Conservation (phyloP, 2,329 filamentous ascomycete species). For the Clarireedia paspali region DNA sequence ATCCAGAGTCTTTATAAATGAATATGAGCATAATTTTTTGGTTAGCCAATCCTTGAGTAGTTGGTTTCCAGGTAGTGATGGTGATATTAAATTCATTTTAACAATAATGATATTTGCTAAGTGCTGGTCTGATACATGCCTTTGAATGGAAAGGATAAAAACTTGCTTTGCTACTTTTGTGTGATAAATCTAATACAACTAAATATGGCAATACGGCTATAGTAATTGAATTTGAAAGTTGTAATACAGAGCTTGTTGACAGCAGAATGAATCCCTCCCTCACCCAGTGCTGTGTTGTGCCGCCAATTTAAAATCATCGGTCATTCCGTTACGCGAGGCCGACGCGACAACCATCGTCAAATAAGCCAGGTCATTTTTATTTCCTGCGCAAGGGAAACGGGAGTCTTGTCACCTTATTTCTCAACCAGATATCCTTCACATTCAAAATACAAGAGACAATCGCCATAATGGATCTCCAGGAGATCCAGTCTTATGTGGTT, state of each 20-base stretch:
- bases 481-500: constrained; percentile 47
- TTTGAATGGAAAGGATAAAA: no score
- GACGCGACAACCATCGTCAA: constrained; percentile 1
- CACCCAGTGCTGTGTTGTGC: background rate
- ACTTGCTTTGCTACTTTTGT: no score
- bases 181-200: no score
- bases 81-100: no score
- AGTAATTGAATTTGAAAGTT: no score
- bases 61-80: no score
- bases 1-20: constrained; percentile 21
- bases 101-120: no score
- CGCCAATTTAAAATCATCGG: background rate
- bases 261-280: background rate
- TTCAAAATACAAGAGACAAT: background rate
- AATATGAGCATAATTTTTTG: constrained; percentile 9
- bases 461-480: constrained; percentile 52
- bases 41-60: background rate
- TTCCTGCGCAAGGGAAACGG: background rate
- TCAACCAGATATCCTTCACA: background rate
- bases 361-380: background rate
- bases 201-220: no score
- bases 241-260: background rate
- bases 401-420: background rate
- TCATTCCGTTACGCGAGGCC: constrained; percentile 6
- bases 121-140: no score